Percentiles rank a stretch among this genome's conserved stretches.
Conservation (phyloP, 2,329 filamentous ascomycete genomes). For the Cladophialophora carrionii region DNA sequence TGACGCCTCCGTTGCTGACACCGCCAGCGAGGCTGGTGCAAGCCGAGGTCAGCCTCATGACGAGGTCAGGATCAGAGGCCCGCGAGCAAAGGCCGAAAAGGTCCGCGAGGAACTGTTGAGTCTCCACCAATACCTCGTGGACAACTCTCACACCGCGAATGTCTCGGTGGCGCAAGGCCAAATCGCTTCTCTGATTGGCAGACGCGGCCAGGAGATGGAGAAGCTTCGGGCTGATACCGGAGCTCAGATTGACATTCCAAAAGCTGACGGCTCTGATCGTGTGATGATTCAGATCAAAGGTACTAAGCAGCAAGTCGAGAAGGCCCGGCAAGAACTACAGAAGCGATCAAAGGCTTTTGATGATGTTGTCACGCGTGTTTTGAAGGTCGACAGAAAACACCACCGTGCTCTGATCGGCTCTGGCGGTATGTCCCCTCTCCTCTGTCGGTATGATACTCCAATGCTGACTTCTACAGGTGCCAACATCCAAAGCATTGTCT, state of each 20-base stretch:
- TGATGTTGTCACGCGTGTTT: conserved; percentile 78
- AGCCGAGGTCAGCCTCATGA: conserved; percentile 74
- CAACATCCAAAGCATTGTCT: conserved; percentile 82
- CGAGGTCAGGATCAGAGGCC: conserved; percentile 87
- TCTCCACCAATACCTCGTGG: conserved; percentile 84
- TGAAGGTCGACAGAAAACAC: conserved; percentile 93
- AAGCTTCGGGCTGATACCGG: conserved; percentile 81
- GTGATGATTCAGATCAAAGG: conserved; percentile 92
- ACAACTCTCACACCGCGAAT: conserved; percentile 78
- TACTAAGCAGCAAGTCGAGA: conserved; percentile 85
- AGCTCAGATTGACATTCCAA: conserved; percentile 88
- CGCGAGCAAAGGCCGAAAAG: conserved; percentile 88
- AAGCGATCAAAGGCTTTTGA: conserved; percentile 87
- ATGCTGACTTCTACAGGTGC: conserved; percentile 60
- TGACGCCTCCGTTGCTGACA: conserved; percentile 71
- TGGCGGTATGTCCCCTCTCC: conserved; percentile 65
- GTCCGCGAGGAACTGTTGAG: conserved; percentile 89
- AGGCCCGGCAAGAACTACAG: conserved; percentile 86
- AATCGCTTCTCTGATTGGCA: conserved; percentile 89
- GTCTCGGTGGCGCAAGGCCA: conserved; percentile 89
- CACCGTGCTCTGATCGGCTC: conserved; percentile 87
- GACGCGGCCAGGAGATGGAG: conserved; percentile 87
- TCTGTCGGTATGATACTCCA: not conserved
- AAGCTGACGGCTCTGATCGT: conserved; percentile 69
- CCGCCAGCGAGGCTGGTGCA: conserved; percentile 66